Conservation (phyloP, 23 red algal species). For the Agarophyton chilense region DNA sequence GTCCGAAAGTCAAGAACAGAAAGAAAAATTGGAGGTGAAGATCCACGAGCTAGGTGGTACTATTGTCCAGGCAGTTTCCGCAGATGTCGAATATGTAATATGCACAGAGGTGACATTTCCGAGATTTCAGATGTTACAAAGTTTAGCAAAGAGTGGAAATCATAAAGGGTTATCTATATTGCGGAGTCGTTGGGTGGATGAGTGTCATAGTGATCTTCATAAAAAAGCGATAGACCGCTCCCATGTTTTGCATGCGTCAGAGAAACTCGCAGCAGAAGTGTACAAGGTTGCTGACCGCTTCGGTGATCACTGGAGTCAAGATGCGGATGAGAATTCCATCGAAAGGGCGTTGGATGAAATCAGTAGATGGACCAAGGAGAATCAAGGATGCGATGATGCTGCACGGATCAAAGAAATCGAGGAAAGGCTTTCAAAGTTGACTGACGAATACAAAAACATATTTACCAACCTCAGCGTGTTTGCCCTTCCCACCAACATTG, state of each 20-base stretch:
- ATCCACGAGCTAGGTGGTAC: slow-evolving; percentile 49
- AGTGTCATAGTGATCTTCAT: background rate
- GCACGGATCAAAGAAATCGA: background rate
- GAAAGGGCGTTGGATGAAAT: slow-evolving; percentile 13
- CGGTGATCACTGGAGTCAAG: slow-evolving; percentile 44
- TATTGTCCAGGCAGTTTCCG: slow-evolving; percentile 28
- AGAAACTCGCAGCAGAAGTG: slow-evolving; percentile 11
- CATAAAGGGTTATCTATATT: slow-evolving; percentile 23
- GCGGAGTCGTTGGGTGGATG: slow-evolving; percentile 34
- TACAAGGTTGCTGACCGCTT: slow-evolving; percentile 44
- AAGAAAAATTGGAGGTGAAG: slow-evolving; percentile 51
- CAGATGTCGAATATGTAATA: slow-evolving; percentile 37
- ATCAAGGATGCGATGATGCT: background rate
- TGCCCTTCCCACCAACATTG: background rate
- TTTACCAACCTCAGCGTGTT: slow-evolving; percentile 15
- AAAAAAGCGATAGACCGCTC: background rate
- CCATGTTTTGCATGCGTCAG: slow-evolving; percentile 25
- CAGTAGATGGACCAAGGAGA: slow-evolving; percentile 5
- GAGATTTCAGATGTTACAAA: slow-evolving; percentile 31
- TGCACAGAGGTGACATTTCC: background rate
- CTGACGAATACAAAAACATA: slow-evolving; percentile 16
- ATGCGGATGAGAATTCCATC: background rate
- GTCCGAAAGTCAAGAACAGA: background rate
- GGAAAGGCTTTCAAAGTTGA: slow-evolving; percentile 6
- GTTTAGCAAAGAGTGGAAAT: background rate